Evolutionary conservation across 371 early-diverging fungal genomes (phyloP).

Genomic region (Mucor mucedo): DNA sequence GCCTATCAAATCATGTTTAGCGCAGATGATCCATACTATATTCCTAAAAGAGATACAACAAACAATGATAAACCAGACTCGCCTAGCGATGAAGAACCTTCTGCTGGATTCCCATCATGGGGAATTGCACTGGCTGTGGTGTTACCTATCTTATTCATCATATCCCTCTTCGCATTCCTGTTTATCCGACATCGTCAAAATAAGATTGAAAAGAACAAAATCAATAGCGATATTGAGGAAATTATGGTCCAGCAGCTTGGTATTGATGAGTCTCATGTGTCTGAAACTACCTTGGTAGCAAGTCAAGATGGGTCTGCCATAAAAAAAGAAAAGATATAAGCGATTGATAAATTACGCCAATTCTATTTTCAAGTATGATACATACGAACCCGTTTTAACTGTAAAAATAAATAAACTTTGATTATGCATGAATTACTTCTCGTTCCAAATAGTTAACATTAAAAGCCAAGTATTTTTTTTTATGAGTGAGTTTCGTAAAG

Average conservation of each 20-base stretch:
- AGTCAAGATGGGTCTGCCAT: too few species aligned
- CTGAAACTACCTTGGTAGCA: not conserved
- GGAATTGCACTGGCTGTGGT: not conserved
- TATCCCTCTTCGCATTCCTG: not conserved
- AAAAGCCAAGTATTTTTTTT: too few species aligned
- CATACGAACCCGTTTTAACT: too few species aligned
- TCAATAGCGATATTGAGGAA: not conserved
- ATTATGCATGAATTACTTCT: too few species aligned
- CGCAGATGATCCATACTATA: conserved; percentile 14
- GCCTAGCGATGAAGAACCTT: not conserved
- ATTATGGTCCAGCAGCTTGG: not conserved
- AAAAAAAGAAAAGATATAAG: too few species aligned
- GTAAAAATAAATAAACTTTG: too few species aligned
- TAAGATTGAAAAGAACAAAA: not conserved
- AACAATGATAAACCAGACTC: not conserved
- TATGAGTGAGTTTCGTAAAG: too few species aligned
- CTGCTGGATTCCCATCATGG: not conserved
- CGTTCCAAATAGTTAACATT: too few species aligned
- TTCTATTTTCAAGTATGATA: too few species aligned
- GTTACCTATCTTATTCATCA: not conserved
- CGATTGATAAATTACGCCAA: too few species aligned
- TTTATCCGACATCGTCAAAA: not conserved
- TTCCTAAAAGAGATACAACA: not conserved
- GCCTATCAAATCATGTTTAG: conserved; percentile 52
- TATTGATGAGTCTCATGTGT: not conserved